These are phyloP conservation scores for Fusarium drepaniforme DNA, from an alignment of 2,329 filamentous ascomycete genomes.

Conservation along the genomic window DNA sequence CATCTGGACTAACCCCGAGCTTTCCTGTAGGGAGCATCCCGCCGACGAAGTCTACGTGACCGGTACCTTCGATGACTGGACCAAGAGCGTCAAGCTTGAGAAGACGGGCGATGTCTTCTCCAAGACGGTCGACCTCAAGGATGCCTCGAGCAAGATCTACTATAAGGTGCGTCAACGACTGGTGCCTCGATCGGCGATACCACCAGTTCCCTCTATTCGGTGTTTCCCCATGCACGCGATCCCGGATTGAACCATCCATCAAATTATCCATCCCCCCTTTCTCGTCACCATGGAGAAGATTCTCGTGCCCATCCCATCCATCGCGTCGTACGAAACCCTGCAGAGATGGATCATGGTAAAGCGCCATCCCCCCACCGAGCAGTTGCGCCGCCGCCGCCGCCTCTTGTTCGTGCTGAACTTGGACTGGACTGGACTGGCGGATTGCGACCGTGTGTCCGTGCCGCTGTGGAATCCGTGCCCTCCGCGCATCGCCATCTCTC, in stretches of 20 bases:
- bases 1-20: slow-evolving; percentile 36
- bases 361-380: slow-evolving; percentile 2
- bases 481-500: slow-evolving; percentile 34
- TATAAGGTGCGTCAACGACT: slow-evolving; percentile 83
- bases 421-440: neutral
- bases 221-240: slow-evolving; percentile 17
- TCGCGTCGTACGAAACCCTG: neutral
- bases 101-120: slow-evolving; percentile 80
- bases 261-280: slow-evolving; percentile 2
- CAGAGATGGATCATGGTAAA: slow-evolving; percentile 10
- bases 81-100: slow-evolving; percentile 85
- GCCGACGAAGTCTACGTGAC: slow-evolving; percentile 94
- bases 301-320: neutral
- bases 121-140: slow-evolving; percentile 82
- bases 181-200: slow-evolving; percentile 19
- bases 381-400: slow-evolving; percentile 29
- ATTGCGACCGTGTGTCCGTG: slow-evolving; percentile 21
- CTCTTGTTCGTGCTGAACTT: slow-evolving; percentile 28
- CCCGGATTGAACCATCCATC: slow-evolving; percentile 1
- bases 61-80: slow-evolving; percentile 95
- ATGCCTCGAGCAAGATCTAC: slow-evolving; percentile 78
- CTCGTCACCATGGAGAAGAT: slow-evolving; percentile 15
- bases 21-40: slow-evolving; percentile 77
- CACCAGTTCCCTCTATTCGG: slow-evolving; percentile 20
- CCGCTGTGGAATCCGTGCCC: slow-evolving; percentile 37